Percentiles rank a stretch among this genome's conserved stretches.
Conservation (phyloP, 2,329 filamentous ascomycete species). For the Venturia asperata region DNA sequence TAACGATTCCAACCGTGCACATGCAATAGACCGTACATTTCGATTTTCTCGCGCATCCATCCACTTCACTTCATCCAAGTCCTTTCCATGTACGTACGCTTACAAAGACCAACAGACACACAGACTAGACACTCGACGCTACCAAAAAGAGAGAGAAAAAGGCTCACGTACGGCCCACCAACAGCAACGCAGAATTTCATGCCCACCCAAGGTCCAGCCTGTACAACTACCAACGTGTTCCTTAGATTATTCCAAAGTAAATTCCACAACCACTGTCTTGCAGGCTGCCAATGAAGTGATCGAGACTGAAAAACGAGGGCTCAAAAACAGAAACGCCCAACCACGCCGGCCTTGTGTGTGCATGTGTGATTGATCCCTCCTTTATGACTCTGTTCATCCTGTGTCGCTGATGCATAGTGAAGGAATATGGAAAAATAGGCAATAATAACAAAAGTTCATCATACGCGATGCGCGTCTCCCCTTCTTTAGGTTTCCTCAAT, state of each 20-base stretch:
- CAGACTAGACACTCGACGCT: neutral
- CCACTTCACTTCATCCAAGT: too few relatives aligned
- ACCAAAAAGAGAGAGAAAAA: neutral
- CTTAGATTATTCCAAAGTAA: conserved; percentile 10
- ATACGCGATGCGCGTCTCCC: conserved; percentile 1
- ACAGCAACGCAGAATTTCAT: neutral
- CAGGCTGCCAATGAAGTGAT: neutral
- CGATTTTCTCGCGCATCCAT: too few relatives aligned
- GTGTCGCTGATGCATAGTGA: conserved; percentile 7
- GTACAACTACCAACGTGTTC: neutral
- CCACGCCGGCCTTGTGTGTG: neutral
- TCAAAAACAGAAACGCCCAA: conserved; percentile 9
- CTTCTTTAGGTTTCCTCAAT: neutral
- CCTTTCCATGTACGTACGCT: neutral
- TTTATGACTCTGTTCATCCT: neutral
- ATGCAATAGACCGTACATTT: too few relatives aligned
- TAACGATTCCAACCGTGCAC: too few relatives aligned
- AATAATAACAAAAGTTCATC: neutral
- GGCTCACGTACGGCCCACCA: neutral
- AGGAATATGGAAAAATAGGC: neutral
- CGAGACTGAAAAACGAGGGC: neutral
- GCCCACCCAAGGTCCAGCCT: neutral
- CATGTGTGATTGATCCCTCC: neutral
- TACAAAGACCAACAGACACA: neutral
- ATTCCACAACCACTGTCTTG: neutral